phyloP scores from a whole-genome alignment of 495 filamentous ascomycete genomes.

The Beverwykella pulmonaria region DNA sequence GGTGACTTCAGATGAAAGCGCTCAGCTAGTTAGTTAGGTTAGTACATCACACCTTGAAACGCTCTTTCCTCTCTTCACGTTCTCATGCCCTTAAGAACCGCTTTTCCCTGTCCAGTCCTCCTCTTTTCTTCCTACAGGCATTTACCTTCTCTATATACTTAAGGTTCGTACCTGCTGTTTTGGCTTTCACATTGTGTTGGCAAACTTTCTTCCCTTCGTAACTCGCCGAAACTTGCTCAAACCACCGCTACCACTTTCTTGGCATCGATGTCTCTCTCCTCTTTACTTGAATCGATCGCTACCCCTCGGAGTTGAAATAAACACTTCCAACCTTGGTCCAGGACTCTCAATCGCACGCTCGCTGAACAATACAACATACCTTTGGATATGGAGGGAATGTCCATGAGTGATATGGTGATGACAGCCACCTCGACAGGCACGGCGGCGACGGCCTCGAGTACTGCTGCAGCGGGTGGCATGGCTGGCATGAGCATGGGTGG shows the following conservation, averaged over 20 bases:
- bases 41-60: not conserved
- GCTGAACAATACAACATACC: not conserved
- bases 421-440: conserved; percentile 18
- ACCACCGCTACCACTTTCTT: not conserved
- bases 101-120: no score
- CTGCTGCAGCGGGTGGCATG: not conserved
- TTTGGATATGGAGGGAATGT: not conserved
- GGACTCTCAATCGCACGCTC: not conserved
- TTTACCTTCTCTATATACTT: no score
- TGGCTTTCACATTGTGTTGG: not conserved
- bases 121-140: no score
- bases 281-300: not conserved
- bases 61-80: not conserved
- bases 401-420: conserved; percentile 27
- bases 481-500: conserved; percentile 24
- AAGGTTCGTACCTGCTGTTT: no score
- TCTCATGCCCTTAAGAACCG: not conserved
- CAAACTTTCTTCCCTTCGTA: not conserved
- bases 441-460: conserved; percentile 21
- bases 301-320: not conserved
- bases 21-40: not conserved
- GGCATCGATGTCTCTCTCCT: not conserved
- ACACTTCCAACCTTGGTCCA: not conserved
- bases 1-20: not conserved
- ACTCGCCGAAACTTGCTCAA: not conserved